Conservation (phyloP, 129 eudicot species). For the Helianthus annuus region DNA sequence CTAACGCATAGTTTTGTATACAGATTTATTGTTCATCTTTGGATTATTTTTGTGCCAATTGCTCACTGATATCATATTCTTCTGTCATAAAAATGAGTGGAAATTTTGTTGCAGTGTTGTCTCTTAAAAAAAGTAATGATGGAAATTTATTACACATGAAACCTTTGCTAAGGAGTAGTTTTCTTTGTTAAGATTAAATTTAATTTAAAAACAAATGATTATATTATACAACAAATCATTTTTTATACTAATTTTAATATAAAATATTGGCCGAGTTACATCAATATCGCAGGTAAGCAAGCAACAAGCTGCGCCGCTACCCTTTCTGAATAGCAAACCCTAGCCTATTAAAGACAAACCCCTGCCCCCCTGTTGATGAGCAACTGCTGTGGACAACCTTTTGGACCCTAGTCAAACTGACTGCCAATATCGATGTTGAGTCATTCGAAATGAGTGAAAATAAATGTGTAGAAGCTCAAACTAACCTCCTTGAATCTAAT, state of each 20-base stretch:
- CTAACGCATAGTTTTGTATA: background rate
- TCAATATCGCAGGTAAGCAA: too few relatives aligned
- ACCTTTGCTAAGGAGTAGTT: background rate
- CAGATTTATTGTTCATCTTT: background rate
- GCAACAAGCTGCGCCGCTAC: too few relatives aligned
- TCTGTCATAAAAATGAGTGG: background rate
- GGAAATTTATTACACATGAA: background rate
- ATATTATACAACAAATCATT: too few relatives aligned
- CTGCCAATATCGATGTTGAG: background rate
- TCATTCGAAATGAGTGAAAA: conserved; percentile 5
- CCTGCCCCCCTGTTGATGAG: too few relatives aligned
- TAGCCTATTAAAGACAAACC: too few relatives aligned
- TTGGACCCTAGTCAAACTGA: too few relatives aligned
- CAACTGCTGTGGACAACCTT: too few relatives aligned
- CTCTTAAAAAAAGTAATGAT: background rate
- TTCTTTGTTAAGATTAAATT: background rate
- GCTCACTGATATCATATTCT: background rate
- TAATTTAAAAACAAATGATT: too few relatives aligned
- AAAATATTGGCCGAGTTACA: too few relatives aligned
- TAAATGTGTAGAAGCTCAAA: background rate
- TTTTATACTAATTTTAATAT: too few relatives aligned
- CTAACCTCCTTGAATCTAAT: conserved; percentile 65
- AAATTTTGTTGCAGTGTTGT: too few relatives aligned
- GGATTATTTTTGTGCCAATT: background rate
- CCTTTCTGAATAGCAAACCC: too few relatives aligned